Evolutionary conservation across 495 filamentous ascomycete genomes (phyloP).

Genomic region (Neurospora pannonica): DNA sequence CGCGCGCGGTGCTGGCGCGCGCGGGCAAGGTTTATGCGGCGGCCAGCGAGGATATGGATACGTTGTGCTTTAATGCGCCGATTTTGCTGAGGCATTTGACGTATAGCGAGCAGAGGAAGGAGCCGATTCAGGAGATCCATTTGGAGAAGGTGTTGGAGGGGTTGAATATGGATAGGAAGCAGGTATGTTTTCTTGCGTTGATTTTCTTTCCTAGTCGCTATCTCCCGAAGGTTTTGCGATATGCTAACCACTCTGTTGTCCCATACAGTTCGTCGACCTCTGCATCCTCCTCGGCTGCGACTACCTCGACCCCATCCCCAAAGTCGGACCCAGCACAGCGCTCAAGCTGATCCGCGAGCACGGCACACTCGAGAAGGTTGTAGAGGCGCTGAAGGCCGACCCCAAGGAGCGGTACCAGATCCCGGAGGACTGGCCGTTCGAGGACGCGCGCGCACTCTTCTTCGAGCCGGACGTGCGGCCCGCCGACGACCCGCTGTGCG

Average conservation of each 20-base stretch:
- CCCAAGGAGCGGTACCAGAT: slow-evolving; percentile 69
- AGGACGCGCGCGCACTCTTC: slow-evolving; percentile 87
- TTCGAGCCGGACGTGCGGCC: slow-evolving; percentile 76
- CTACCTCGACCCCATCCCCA: slow-evolving; percentile 92
- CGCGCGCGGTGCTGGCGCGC: slow-evolving; percentile 77
- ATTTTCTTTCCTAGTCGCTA: background rate
- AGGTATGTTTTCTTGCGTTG: slow-evolving; percentile 38
- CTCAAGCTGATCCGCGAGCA: slow-evolving; percentile 88
- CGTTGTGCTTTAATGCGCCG: slow-evolving; percentile 86
- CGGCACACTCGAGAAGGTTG: slow-evolving; percentile 74
- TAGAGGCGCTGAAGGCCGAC: slow-evolving; percentile 58
- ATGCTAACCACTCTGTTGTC: background rate
- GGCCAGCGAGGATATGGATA: slow-evolving; percentile 98
- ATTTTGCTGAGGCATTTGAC: slow-evolving; percentile 89
- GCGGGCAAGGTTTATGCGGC: slow-evolving; percentile 95
- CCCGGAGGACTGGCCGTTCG: slow-evolving; percentile 87
- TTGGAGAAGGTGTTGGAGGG: slow-evolving; percentile 75
- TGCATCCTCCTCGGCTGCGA: slow-evolving; percentile 98
- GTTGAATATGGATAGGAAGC: slow-evolving; percentile 73
- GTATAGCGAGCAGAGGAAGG: slow-evolving; percentile 92
- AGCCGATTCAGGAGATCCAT: slow-evolving; percentile 93
- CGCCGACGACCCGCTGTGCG: slow-evolving; percentile 78
- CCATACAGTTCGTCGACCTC: slow-evolving; percentile 77
- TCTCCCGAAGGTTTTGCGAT: background rate
- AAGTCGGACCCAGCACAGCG: slow-evolving; percentile 82